Conservation (phyloP, 108 stramenopile genomes). For the Pseudonitzschia pungens region DNA sequence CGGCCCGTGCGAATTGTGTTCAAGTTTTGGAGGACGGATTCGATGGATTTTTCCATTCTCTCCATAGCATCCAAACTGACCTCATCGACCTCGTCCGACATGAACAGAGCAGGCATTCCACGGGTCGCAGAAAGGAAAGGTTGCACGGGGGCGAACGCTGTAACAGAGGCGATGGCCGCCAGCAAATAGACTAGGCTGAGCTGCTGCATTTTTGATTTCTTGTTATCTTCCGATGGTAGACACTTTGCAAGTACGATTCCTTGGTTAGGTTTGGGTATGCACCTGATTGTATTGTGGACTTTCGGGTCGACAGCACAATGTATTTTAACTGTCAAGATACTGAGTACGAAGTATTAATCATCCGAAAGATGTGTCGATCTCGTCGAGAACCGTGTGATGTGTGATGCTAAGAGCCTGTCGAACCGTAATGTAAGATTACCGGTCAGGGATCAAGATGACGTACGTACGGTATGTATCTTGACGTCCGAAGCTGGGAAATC, state of each 20-base stretch:
- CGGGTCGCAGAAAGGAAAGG: neutral
- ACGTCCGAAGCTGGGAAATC: neutral
- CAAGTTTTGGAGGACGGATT: conserved; percentile 68
- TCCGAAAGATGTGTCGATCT: too few species aligned
- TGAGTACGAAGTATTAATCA: too few species aligned
- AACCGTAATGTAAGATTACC: neutral
- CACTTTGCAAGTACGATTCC: too few species aligned
- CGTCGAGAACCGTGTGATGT: neutral
- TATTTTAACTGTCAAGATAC: too few species aligned
- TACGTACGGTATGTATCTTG: neutral
- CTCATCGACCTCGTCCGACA: conserved; percentile 33
- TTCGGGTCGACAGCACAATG: too few species aligned
- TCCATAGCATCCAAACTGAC: conserved; percentile 66
- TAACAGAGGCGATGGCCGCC: conserved; percentile 4
- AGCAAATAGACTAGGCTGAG: conserved; percentile 4
- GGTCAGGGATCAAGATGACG: neutral
- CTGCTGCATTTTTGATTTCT: conserved; percentile 14
- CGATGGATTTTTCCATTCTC: conserved; percentile 88
- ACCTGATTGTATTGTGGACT: too few species aligned
- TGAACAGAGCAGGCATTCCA: conserved; percentile 22
- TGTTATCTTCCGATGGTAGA: neutral
- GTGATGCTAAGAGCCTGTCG: neutral
- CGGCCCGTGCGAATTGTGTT: conserved; percentile 89
- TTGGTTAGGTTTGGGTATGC: too few species aligned
- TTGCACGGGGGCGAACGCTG: conserved; percentile 20